phyloP scores from a whole-genome alignment of 75 land plant species.

The Pinus albicaulis region DNA sequence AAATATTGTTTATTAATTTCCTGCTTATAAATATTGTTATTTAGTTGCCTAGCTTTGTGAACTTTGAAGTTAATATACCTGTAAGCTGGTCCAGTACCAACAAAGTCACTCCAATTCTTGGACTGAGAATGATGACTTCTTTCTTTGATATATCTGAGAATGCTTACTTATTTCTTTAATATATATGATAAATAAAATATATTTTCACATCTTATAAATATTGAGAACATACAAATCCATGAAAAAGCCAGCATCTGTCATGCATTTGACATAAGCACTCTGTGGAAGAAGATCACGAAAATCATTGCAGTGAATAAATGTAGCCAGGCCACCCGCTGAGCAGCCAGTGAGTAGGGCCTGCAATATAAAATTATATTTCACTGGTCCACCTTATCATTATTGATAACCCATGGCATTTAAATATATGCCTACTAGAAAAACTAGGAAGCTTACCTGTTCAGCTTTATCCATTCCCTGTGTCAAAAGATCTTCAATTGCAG shows the following conservation, averaged over 20 bases:
- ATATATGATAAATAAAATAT: background rate
- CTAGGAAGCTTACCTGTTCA: conserved; percentile 38
- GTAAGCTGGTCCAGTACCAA: no score
- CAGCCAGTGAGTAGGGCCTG: conserved; percentile 84
- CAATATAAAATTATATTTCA: background rate
- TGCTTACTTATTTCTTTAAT: background rate
- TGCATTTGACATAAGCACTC: conserved; percentile 63
- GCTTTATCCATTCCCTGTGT: conserved; percentile 74
- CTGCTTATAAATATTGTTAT: no score
- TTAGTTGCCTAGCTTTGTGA: no score
- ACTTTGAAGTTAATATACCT: no score
- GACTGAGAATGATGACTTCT: no score
- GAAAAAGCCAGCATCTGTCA: conserved; percentile 89
- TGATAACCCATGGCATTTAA: background rate
- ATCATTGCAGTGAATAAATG: conserved; percentile 68
- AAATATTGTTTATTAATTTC: no score
- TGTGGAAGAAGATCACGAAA: conserved; percentile 49
- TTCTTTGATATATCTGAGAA: no score
- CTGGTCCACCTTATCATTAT: background rate
- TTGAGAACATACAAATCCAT: conserved; percentile 47
- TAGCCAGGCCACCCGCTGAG: conserved; percentile 81
- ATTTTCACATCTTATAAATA: background rate
- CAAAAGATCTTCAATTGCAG: conserved; percentile 67
- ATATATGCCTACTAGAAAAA: no score
- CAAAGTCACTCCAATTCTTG: no score